Conservation (phyloP, 1,139 yeast species). For the Diutina rugosa region DNA sequence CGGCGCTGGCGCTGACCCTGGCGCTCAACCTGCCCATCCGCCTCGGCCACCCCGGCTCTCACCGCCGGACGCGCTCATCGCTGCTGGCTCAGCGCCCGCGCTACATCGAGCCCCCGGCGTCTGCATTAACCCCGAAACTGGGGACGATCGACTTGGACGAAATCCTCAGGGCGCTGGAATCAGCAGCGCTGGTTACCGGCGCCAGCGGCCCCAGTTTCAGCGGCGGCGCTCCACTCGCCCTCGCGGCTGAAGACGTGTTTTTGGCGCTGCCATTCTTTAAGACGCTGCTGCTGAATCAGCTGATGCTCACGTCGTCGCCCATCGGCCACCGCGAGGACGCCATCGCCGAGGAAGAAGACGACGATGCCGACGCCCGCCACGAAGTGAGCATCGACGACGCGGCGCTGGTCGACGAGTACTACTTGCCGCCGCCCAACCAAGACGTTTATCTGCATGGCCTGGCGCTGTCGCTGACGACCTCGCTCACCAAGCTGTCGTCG, state of each 20-base stretch:
- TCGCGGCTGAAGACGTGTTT: not conserved
- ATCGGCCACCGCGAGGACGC: not conserved
- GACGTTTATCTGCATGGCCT: not conserved
- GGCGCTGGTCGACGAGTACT: not conserved
- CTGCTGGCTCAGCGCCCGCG: not conserved
- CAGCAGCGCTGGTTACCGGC: not conserved
- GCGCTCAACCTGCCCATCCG: not conserved
- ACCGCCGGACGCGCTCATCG: not conserved
- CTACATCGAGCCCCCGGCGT: not conserved
- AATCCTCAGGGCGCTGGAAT: not conserved
- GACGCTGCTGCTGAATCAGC: not conserved
- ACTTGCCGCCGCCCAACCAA: not conserved
- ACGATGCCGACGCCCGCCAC: not conserved
- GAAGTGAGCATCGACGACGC: not conserved
- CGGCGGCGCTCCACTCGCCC: not conserved
- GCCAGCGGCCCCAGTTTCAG: not conserved
- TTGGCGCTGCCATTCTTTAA: not conserved
- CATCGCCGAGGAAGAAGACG: slow-evolving; percentile 2
- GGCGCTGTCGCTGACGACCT: slow-evolving; percentile 1
- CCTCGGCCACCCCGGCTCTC: not conserved
- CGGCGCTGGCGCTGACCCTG: not conserved
- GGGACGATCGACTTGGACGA: slow-evolving; percentile 1
- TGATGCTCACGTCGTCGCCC: not conserved
- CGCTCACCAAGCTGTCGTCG: not conserved
- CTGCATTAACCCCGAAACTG: not conserved